Evolutionary conservation across 1,284 basidiomycete genomes (phyloP).

Genomic region (Spongispora temasekensis): DNA sequence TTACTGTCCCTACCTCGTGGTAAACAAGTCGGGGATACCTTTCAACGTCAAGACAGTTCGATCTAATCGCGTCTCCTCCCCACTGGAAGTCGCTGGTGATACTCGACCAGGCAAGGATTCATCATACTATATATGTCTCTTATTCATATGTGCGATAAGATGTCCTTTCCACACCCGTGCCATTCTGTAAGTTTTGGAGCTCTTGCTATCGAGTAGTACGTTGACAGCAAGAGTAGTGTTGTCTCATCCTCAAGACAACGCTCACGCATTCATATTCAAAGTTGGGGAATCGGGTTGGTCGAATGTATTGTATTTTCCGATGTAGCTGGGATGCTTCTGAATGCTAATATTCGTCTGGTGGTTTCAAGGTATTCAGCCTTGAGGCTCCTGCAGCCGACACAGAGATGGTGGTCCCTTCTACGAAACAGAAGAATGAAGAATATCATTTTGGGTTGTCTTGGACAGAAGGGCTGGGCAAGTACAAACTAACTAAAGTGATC

Average conservation of each 20-base stretch:
- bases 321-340: neutral
- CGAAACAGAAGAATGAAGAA: conserved; percentile 72
- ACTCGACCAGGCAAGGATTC: conserved; percentile 49
- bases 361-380: conserved; percentile 70
- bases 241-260: conserved; percentile 81
- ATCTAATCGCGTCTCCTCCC: conserved; percentile 69
- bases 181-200: conserved; percentile 66
- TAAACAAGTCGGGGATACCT: conserved; percentile 93
- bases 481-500: conserved; percentile 95
- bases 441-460: conserved; percentile 91
- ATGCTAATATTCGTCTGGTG: conserved; percentile 7
- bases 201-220: conserved; percentile 38
- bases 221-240: conserved; percentile 64
- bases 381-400: conserved; percentile 93
- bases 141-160: conserved; percentile 41
- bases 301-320: conserved; percentile 49
- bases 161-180: conserved; percentile 57
- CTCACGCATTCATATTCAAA: conserved; percentile 85
- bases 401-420: conserved; percentile 75
- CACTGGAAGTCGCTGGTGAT: conserved; percentile 88
- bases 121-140: neutral
- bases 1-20: conserved; percentile 88
- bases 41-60: conserved; percentile 75
- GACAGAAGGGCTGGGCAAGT: conserved; percentile 93
- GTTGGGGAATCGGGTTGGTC: conserved; percentile 93